Evolutionary conservation across 2,329 filamentous ascomycete species (phyloP), one percentile per base, ranked within the genome.

Genomic region (Beauveria sp.): DNA sequence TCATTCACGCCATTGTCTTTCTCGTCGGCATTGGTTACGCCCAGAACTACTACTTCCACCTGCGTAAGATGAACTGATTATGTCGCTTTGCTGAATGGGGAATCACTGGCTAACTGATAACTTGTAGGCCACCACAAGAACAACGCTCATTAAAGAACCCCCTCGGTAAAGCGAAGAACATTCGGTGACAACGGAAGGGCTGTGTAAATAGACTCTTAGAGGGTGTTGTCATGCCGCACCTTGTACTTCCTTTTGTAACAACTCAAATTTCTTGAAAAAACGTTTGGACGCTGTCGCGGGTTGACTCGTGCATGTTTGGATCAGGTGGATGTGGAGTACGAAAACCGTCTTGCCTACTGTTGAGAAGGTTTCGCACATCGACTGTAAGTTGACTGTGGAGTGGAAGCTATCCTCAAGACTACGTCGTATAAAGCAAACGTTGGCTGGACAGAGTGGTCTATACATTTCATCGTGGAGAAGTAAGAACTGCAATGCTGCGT

Each of bases 21-120:
- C 80, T 99, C 65, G 79, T 96, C 67, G 78, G 86, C 67, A 75
- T 98, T 69, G 93, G 95, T 72, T 99, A 99, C 79, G 90, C 89
- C 71, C 91, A 98, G 81, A 93, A 96, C 82, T 99, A 99, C 88
- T 98, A 99, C 86, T 98, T 96, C 90, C 96, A 99, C 81, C 85
- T 99, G 73, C 91, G 95, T 99, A 87, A 79, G 91, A 45, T 58
- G 10, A 50, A 38, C 4, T 16, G 45, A 10, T 9, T 5, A 22
- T 9, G 20, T 22, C 3, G 12, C 14, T 30, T 16, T 5, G 26
- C 16, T 24, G 9, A n/a, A 5, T 38, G 34, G 47, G n/a, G 20
- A 52, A 47, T 34, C 8, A 18, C 20, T 43, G 58, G 20, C 62
- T 66, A 62, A 66, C 58, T 59, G 62, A 65, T 70, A 66, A 73